phyloP scores from a whole-genome alignment of 257 asterid genomes.

The Coffea canephora region DNA sequence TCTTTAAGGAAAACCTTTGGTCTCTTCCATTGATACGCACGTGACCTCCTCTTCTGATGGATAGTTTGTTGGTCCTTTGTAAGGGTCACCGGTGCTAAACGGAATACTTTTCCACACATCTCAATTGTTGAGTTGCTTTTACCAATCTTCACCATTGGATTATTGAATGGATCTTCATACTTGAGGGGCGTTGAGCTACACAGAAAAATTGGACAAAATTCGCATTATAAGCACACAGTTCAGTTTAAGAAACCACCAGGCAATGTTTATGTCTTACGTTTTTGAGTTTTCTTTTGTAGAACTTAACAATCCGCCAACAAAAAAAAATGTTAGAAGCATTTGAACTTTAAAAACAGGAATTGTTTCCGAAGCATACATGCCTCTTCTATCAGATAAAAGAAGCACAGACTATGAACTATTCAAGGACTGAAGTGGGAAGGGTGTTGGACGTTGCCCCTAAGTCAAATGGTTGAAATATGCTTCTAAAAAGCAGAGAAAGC shows the following conservation, averaged over 20 bases:
- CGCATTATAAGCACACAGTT: background rate
- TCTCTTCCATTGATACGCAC: slow-evolving; percentile 98
- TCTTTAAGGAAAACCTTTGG: slow-evolving; percentile 92
- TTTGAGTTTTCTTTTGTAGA: too few relatives aligned
- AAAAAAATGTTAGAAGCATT: too few relatives aligned
- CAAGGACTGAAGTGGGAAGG: background rate
- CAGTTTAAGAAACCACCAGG: too few relatives aligned
- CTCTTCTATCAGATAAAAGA: background rate
- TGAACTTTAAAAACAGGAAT: too few relatives aligned
- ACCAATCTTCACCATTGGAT: slow-evolving; percentile 91
- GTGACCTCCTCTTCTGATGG: slow-evolving; percentile 93
- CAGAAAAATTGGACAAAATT: slow-evolving; percentile 8
- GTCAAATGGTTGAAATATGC: background rate
- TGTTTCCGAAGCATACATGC: too few relatives aligned
- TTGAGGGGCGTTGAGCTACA: slow-evolving; percentile 80
- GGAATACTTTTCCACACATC: slow-evolving; percentile 95
- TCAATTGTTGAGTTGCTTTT: slow-evolving; percentile 82
- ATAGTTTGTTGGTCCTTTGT: slow-evolving; percentile 72
- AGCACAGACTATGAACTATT: background rate
- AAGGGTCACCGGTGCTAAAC: slow-evolving; percentile 89
- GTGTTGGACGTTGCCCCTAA: background rate
- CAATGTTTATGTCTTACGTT: too few relatives aligned
- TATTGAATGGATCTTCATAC: slow-evolving; percentile 95
- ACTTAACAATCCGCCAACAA: too few relatives aligned
- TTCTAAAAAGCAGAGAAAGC: background rate